phyloP scores from a whole-genome alignment of 495 filamentous ascomycete species.

The Thermochaetoides thermophila region DNA sequence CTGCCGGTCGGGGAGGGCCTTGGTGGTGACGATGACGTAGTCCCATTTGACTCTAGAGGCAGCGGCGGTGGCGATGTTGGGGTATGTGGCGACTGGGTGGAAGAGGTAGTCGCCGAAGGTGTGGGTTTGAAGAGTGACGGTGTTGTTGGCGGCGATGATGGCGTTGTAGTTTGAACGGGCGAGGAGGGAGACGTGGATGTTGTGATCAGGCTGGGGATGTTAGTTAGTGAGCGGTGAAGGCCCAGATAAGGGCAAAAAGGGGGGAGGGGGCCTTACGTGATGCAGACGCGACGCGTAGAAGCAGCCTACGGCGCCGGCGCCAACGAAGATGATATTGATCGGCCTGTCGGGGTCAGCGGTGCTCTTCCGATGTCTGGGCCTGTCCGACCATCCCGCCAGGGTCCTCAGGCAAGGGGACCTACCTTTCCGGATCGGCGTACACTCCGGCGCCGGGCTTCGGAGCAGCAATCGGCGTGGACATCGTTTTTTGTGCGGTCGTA shows the following conservation, averaged over 20 bases:
- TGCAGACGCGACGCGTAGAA: constrained; percentile 45
- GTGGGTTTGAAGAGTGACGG: constrained; percentile 35
- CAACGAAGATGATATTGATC: constrained; percentile 39
- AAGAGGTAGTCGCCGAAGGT: constrained; percentile 41
- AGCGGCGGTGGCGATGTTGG: constrained; percentile 24
- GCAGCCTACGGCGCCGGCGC: constrained; percentile 43
- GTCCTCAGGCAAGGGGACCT: too few species aligned
- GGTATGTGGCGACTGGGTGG: constrained; percentile 32
- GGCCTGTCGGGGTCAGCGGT: constrained; percentile 21
- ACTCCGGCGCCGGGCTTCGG: neutral
- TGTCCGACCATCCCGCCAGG: too few species aligned
- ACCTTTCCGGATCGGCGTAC: too few species aligned
- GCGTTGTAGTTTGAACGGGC: constrained; percentile 42
- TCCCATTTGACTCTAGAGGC: constrained; percentile 28
- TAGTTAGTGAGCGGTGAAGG: neutral
- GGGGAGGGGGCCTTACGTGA: constrained; percentile 20
- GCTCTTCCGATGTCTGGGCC: too few species aligned
- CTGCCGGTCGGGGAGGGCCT: constrained; percentile 38
- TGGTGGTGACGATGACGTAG: constrained; percentile 45
- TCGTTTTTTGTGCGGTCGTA: too few species aligned
- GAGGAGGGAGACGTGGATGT: constrained; percentile 31
- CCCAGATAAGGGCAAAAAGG: neutral
- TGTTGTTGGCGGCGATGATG: constrained; percentile 27
- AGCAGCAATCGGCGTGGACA: too few species aligned
- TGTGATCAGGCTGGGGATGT: constrained; percentile 20